Base-by-base conservation (phyloP, 2,329 filamentous ascomycete genomes). In the Xenoacremonium recifei region DNA sequence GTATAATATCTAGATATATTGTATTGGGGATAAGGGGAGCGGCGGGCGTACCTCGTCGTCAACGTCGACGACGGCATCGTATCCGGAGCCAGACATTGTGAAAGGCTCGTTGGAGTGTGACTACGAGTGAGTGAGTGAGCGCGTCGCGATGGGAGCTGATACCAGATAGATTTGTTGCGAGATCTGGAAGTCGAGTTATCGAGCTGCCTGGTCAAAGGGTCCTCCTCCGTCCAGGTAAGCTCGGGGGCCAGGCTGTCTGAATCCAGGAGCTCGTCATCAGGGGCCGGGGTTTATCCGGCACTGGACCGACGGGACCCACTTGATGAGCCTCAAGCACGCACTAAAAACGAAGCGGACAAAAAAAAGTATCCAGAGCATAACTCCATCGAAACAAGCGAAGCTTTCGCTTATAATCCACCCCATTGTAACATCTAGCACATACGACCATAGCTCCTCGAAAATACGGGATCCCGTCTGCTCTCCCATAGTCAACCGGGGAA, bases 41-140 rank as follows among this genome's bases (percentile, higher is more conserved):
- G 6, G 21, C 35, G 32, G 31, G 35, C 49, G 32, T 62, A 95
- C 90, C 80, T 97, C 93, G 61, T 93, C 89, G 66, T 99, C 93
- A 42, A 97, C 85, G 60, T 99, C 93, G 46, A 99, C 93, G 53
- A 99, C 92, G 48, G 95, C 93, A 74, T 99, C 93, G 68, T 99
- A 99, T 57, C 91, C 91, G 62, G 88, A 79, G 66, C 87, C 87
- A 44, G 87, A 80, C 87, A 91, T 91, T 42, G 57, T 73, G 60
- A 37, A 17, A 23, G 30, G 35, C 16, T 36, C 12, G 13, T 17
- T 21, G n/a, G n/a, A n/a, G n/a, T n/a, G 16, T 40, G 9, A 31
- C 16, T 37, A 12, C 25, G 23, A 17, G 15, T 11, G 43, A 35
- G 18, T 35, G 39, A 39, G 35, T 30, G 17, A 31, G 7, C 17